A percentile compares a stretch with the other conserved stretches of the same genome.
These are phyloP conservation scores for Crotalaria pallida DNA, from an alignment of 306 rosid genomes.

Conservation along the genomic window DNA sequence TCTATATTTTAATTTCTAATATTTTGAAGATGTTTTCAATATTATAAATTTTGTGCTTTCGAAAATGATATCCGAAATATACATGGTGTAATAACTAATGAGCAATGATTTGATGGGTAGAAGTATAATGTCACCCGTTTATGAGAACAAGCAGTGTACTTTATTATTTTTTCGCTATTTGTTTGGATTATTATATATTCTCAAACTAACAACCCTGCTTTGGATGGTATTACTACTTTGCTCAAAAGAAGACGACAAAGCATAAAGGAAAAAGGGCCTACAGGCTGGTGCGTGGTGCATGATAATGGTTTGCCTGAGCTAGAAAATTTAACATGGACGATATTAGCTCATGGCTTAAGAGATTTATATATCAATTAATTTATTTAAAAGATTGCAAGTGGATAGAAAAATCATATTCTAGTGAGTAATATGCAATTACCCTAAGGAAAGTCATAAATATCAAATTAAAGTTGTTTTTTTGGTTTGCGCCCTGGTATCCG, in stretches of 20 bases:
- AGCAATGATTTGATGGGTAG: no score
- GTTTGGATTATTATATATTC: slow-evolving; percentile 3
- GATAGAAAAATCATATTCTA: background rate
- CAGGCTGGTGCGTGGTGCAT: slow-evolving; percentile 19
- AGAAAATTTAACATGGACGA: background rate
- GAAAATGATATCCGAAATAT: no score
- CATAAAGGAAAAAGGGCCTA: slow-evolving; percentile 28
- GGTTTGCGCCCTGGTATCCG: no score
- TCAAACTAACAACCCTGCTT: slow-evolving; percentile 16
- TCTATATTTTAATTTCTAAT: no score
- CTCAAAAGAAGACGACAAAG: slow-evolving; percentile 9
- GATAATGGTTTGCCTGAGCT: background rate
- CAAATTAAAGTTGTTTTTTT: no score
- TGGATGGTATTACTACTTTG: slow-evolving; percentile 27
- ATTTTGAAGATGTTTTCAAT: no score
- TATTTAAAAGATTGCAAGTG: background rate
- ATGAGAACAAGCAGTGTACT: background rate
- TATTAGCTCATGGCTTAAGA: background rate
- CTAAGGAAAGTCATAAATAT: no score
- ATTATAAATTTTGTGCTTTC: no score
- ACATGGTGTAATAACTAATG: no score
- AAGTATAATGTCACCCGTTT: no score
- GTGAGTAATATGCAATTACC: no score
- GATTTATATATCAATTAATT: background rate
- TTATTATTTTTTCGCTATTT: slow-evolving; percentile 1